A percentile compares a stretch with the other conserved stretches of the same genome.
Conservation (phyloP, 2,329 filamentous ascomycete species). For the Diplodia corticola region DNA sequence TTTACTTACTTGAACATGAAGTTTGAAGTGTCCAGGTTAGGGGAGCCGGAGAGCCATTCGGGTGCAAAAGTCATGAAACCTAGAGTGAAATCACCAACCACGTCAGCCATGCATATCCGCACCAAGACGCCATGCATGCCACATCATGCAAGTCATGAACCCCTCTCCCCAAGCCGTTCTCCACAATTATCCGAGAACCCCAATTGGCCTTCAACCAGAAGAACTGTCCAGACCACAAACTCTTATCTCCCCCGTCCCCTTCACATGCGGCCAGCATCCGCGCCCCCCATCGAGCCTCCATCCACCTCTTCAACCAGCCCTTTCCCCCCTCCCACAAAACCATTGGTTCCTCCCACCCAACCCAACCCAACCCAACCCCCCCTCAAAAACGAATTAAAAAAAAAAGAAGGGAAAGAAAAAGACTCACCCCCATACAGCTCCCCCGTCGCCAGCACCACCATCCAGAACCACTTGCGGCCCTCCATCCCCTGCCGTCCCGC, state of each 20-base stretch:
- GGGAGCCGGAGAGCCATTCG: slow-evolving; percentile 62
- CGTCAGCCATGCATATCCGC: slow-evolving; percentile 36
- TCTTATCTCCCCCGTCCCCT: not conserved
- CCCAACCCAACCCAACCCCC: not conserved
- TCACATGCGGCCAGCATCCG: not conserved
- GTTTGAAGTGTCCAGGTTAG: slow-evolving; percentile 59
- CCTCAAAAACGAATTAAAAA: not conserved
- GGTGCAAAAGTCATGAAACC: slow-evolving; percentile 66
- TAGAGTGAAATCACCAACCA: slow-evolving; percentile 37
- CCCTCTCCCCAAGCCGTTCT: slow-evolving; percentile 26
- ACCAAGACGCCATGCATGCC: slow-evolving; percentile 22
- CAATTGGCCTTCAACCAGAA: slow-evolving; percentile 20
- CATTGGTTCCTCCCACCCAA: not conserved
- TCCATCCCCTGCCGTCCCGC: slow-evolving; percentile 35
- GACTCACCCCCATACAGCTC: slow-evolving; percentile 61
- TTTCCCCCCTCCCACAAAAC: not conserved
- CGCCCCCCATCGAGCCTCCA: not conserved
- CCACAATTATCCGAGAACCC: slow-evolving; percentile 24
- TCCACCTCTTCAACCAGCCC: not conserved
- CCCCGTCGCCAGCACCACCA: slow-evolving; percentile 59
- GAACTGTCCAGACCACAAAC: not conserved
- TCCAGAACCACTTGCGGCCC: slow-evolving; percentile 51
- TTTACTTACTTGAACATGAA: slow-evolving; percentile 58
- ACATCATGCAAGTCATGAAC: slow-evolving; percentile 24
- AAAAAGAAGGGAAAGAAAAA: not conserved